phyloP scores from a whole-genome alignment of 2,329 filamentous ascomycete genomes.

The Penicillium sp. region DNA sequence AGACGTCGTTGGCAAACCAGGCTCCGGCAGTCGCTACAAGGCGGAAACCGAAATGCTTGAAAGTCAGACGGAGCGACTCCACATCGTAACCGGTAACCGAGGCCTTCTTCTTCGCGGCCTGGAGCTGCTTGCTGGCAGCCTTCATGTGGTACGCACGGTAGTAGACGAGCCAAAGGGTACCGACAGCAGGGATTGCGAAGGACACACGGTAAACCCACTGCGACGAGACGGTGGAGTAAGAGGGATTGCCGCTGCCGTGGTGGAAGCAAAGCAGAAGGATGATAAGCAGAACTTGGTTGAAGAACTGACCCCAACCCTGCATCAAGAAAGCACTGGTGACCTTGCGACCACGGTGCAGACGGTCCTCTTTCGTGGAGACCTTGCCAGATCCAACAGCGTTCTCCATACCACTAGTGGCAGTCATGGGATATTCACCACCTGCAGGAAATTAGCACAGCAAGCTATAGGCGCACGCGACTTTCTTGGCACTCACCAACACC shows the following conservation, averaged over 20 bases:
- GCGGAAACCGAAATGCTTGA: constrained; percentile 83
- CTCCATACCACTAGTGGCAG: constrained; percentile 93
- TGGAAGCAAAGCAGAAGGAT: constrained; percentile 87
- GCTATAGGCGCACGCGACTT: neutral
- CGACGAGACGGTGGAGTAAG: constrained; percentile 76
- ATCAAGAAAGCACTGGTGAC: constrained; percentile 96
- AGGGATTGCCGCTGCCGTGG: constrained; percentile 73
- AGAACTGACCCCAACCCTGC: constrained; percentile 97
- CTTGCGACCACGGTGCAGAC: constrained; percentile 92
- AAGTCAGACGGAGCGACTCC: constrained; percentile 77
- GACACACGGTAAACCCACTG: constrained; percentile 93
- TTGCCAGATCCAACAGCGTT: constrained; percentile 84
- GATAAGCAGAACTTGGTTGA: constrained; percentile 91
- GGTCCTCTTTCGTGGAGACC: constrained; percentile 87
- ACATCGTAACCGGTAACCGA: constrained; percentile 92
- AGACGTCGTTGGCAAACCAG: constrained; percentile 97
- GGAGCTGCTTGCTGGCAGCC: constrained; percentile 80
- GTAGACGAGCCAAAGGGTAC: constrained; percentile 93
- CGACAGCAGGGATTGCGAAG: constrained; percentile 87
- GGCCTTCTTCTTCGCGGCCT: constrained; percentile 80
- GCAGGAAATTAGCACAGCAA: constrained; percentile 40
- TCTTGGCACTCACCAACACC: constrained; percentile 49
- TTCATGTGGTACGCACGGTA: constrained; percentile 96
- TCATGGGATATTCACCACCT: constrained; percentile 95
- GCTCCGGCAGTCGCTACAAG: constrained; percentile 82